Percentiles rank a stretch among this genome's conserved stretches.
Conservation (phyloP, 1,139 yeast genomes). For the Debaryomyces psychrophilus region DNA sequence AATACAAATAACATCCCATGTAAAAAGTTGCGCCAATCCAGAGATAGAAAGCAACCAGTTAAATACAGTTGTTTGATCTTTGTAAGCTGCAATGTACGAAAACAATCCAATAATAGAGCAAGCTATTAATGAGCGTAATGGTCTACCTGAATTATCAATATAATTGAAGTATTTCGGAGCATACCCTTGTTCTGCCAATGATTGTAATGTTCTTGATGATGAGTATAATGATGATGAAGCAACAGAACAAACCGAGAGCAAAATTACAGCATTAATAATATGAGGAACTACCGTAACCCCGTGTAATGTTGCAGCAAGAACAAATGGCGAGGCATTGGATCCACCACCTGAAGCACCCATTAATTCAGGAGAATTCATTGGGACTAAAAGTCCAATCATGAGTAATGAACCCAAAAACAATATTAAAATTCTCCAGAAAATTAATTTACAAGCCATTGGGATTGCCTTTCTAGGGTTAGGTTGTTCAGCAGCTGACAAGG, state of each 20-base stretch:
- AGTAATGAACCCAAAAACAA: constrained; percentile 36
- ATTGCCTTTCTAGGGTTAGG: constrained; percentile 35
- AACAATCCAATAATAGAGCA: constrained; percentile 29
- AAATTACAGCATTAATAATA: constrained; percentile 46
- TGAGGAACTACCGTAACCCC: constrained; percentile 40
- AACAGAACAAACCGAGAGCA: constrained; percentile 48
- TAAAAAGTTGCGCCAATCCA: constrained; percentile 42
- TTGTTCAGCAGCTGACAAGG: constrained; percentile 37
- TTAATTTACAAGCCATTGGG: constrained; percentile 35
- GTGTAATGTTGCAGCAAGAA: constrained; percentile 34
- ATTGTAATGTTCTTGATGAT: constrained; percentile 45
- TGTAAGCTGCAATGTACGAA: constrained; percentile 31
- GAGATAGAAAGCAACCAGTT: constrained; percentile 45
- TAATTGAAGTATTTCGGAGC: constrained; percentile 46
- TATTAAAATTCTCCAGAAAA: constrained; percentile 34
- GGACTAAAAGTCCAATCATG: constrained; percentile 38
- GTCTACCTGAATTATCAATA: constrained; percentile 47
- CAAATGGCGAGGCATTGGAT: constrained; percentile 36
- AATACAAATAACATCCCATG: constrained; percentile 38
- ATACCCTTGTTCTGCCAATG: constrained; percentile 45
- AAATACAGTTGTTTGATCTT: constrained; percentile 36
- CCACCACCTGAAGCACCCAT: constrained; percentile 31
- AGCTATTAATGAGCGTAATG: constrained; percentile 35
- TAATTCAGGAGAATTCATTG: constrained; percentile 31
- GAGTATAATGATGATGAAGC: constrained; percentile 49